Evolutionary conservation across 2,329 filamentous ascomycete genomes (phyloP), one percentile per base, ranked within the genome.

Genomic region (Sporothrix humicola): DNA sequence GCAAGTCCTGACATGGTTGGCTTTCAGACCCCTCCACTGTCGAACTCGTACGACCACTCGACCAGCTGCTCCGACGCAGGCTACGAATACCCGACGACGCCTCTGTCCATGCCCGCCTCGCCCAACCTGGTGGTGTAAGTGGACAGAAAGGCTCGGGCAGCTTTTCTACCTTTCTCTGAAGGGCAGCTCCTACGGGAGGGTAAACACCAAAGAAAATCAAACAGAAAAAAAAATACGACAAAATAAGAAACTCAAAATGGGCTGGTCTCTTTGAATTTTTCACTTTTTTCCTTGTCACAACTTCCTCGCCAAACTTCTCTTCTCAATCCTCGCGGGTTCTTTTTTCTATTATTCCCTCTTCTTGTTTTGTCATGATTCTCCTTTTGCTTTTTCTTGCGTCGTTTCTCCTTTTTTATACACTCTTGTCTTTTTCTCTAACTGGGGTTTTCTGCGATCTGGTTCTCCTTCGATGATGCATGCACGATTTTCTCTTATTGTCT

Each of bases 21-120:
- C 56, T 61, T 56, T 81, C 84, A 94, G 92, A 94, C 92, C 82
- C 92, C 92, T 83, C 90, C 92, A 79, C 88, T 94, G 78, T 92
- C 91, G 79, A 91, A 92, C 80, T 91, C 90, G 42, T 92, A 90
- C 81, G 90, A 92, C 78, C 88, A 90, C 80, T 93, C 90, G 71
- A 84, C 87, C 75, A 86, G 84, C 78, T 89, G 88, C 81, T 90
- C 88, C 46, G 89, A 91, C 73, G 79, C 79, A 77, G 83, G 86
- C 75, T 90, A 88, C 79, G 87, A 90, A 76, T 90, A 90, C 82
- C 91, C 91, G 52, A 88, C 88, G 59, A 93, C 92, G 71, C 92
- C 92, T 75, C 83, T 92, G 76, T 93, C 91, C n/a, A 90, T 93
- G 88, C 90, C 91, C 46, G 87, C 86, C 65, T 92, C 91, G 61